Evolutionary conservation across 768 basidiomycete species (phyloP).

Genomic region (Boletus huronensis): DNA sequence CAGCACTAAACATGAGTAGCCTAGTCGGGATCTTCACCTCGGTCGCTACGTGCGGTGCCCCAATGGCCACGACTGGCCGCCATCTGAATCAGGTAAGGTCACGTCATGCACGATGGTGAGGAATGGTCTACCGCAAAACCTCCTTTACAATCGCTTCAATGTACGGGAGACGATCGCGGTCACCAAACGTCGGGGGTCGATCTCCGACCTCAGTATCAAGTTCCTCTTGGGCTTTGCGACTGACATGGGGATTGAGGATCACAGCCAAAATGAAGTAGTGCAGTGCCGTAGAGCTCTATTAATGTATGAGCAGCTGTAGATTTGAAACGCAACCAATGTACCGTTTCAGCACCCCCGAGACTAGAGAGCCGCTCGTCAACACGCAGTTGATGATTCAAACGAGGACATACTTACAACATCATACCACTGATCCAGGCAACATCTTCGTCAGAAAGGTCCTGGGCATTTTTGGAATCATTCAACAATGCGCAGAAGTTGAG

Average conservation of each 20-base stretch:
- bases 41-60: constrained; percentile 2
- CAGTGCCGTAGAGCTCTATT: constrained; percentile 4
- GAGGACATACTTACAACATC: constrained; percentile 3
- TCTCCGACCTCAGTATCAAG: constrained; percentile 2
- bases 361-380: background rate
- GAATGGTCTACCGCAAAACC: background rate
- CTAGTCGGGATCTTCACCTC: background rate
- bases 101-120: background rate
- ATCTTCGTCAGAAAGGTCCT: constrained; percentile 6
- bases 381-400: too few species aligned
- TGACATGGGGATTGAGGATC: constrained; percentile 3
- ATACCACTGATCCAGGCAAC: constrained; percentile 9
- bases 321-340: background rate
- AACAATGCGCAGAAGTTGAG: constrained; percentile 4
- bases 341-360: constrained; percentile 8
- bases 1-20: too few species aligned
- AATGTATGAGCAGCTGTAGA: background rate
- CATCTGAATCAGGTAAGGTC: background rate
- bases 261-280: constrained; percentile 5
- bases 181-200: constrained; percentile 6
- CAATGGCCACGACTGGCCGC: constrained; percentile 5
- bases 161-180: constrained; percentile 7
- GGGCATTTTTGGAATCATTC: constrained; percentile 1
- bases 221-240: constrained; percentile 3
- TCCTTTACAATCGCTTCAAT: constrained; percentile 8